Evolutionary conservation across 495 filamentous ascomycete species (phyloP).

Genomic region (Chaetomium cochliodes): DNA sequence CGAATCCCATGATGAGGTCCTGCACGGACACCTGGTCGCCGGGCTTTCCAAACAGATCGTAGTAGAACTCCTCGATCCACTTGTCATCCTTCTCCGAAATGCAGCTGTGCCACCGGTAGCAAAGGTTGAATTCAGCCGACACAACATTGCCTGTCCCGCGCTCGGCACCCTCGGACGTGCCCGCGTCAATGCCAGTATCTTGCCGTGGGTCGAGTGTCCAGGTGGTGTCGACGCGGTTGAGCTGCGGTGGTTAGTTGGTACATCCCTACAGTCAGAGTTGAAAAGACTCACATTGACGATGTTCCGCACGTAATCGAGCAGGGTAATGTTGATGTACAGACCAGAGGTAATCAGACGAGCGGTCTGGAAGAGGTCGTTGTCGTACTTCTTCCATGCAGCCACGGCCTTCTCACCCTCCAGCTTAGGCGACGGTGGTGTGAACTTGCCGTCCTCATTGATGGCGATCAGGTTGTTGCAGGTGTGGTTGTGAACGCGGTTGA

Average conservation of each 20-base stretch:
- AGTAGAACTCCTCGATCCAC: constrained; percentile 69
- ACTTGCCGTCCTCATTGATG: constrained; percentile 72
- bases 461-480: constrained; percentile 64
- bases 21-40: constrained; percentile 48
- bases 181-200: constrained; percentile 54
- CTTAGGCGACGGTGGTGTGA: constrained; percentile 55
- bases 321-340: constrained; percentile 79
- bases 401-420: constrained; percentile 51
- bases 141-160: constrained; percentile 71
- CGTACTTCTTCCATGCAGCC: constrained; percentile 68
- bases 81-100: constrained; percentile 69
- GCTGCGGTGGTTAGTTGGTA: constrained; percentile 24
- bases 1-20: constrained; percentile 60
- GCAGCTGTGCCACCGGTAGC: constrained; percentile 80
- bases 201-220: constrained; percentile 78
- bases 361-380: constrained; percentile 83
- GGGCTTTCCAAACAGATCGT: constrained; percentile 62
- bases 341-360: constrained; percentile 76
- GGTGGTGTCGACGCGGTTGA: constrained; percentile 71
- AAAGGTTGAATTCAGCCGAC: constrained; percentile 66
- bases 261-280: background rate
- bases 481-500: constrained; percentile 79
- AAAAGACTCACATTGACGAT: constrained; percentile 61
- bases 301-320: constrained; percentile 80
- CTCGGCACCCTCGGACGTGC: constrained; percentile 54